Evolutionary conservation across 495 filamentous ascomycete species (phyloP).

Genomic region (Neurospora tetrasperma): DNA sequence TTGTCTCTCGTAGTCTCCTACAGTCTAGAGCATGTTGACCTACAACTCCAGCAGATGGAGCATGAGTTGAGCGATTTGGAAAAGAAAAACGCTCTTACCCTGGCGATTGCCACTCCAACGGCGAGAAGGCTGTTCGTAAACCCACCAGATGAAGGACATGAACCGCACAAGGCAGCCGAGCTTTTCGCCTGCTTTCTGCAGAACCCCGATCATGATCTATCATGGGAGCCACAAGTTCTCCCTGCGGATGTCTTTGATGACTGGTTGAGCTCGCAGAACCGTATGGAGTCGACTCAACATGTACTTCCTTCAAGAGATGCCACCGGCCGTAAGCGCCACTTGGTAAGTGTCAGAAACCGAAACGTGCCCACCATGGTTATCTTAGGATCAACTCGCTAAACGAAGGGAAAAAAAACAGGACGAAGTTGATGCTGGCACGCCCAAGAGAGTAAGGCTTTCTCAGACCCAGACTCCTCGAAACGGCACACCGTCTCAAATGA

Average conservation of each 20-base stretch:
- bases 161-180: constrained; percentile 25
- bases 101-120: constrained; percentile 16
- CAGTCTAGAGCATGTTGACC: constrained; percentile 38
- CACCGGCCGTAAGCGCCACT: constrained; percentile 26
- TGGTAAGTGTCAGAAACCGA: constrained; percentile 19
- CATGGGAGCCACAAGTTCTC: constrained; percentile 25
- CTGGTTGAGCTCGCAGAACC: constrained; percentile 13
- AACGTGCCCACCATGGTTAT: not conserved
- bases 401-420: constrained; percentile 11
- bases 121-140: constrained; percentile 23
- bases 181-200: constrained; percentile 27
- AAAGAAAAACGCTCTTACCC: constrained; percentile 30
- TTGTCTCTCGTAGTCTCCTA: constrained; percentile 27
- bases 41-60: constrained; percentile 19
- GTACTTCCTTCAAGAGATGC: constrained; percentile 6
- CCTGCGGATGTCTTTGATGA: constrained; percentile 29
- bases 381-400: constrained; percentile 5
- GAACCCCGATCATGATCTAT: constrained; percentile 19
- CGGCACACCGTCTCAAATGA: constrained; percentile 10
- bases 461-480: constrained; percentile 6
- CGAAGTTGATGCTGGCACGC: constrained; percentile 18
- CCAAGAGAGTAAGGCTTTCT: constrained; percentile 15
- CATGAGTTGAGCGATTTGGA: constrained; percentile 23
- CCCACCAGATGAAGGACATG: constrained; percentile 16
- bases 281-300: not conserved